Conservation (phyloP, 2,329 filamentous ascomycete genomes). For the Xylaria multiplex region DNA sequence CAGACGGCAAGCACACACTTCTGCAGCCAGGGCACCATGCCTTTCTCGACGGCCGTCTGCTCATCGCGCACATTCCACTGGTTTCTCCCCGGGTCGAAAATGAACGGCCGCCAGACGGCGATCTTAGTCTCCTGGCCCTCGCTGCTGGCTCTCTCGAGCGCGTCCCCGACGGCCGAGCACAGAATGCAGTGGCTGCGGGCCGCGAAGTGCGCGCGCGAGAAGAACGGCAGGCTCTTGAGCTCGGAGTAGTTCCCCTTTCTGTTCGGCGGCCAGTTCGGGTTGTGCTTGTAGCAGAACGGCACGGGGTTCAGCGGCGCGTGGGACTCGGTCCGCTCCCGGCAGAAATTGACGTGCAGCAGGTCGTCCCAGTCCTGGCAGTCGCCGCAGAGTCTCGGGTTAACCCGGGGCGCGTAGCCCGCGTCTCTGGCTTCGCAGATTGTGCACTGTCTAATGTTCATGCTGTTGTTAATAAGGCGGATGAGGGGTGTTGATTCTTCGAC, state of each 20-base stretch:
- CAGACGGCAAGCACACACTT: slow-evolving; percentile 24
- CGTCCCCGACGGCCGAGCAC: slow-evolving; percentile 10
- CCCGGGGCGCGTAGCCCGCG: background rate
- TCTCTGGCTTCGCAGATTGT: slow-evolving; percentile 20
- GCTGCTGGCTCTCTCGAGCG: slow-evolving; percentile 5
- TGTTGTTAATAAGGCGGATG: background rate
- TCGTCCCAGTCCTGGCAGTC: slow-evolving; percentile 19
- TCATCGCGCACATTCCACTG: slow-evolving; percentile 17
- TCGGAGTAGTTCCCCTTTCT: slow-evolving; percentile 1
- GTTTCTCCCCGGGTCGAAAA: slow-evolving; percentile 4
- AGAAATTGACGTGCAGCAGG: slow-evolving; percentile 17
- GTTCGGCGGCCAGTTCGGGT: slow-evolving; percentile 15
- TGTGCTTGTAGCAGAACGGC: slow-evolving; percentile 24
- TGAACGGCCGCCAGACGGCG: slow-evolving; percentile 29
- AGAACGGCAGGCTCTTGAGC: slow-evolving; percentile 15
- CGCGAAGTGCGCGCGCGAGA: slow-evolving; percentile 11
- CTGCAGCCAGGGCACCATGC: slow-evolving; percentile 15
- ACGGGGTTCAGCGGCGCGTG: slow-evolving; percentile 14
- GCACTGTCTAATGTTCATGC: slow-evolving; percentile 20
- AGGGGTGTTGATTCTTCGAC: background rate
- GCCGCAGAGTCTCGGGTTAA: slow-evolving; percentile 12
- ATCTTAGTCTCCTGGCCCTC: slow-evolving; percentile 10
- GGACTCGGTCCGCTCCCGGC: background rate
- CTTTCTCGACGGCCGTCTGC: slow-evolving; percentile 10
- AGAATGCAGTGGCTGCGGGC: slow-evolving; percentile 8